Percentiles rank a stretch among this genome's conserved stretches.
Conservation (phyloP, 345 rosid species). For the Populus euphratica region DNA sequence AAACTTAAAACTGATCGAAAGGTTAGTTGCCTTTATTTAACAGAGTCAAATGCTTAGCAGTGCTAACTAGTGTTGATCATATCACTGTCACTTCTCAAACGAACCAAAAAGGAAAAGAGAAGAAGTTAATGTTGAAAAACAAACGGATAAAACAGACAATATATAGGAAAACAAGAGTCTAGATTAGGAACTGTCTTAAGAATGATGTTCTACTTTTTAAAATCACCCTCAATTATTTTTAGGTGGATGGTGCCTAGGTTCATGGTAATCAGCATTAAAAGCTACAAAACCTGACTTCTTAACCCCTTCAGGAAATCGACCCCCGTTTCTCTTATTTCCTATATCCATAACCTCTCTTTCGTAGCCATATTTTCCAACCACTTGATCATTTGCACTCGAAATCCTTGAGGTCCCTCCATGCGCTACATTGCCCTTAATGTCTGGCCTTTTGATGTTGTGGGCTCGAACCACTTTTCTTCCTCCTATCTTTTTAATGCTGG, state of each 20-base stretch:
- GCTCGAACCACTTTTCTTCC: constrained; percentile 11
- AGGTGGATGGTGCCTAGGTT: constrained; percentile 78
- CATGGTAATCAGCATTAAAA: constrained; percentile 65
- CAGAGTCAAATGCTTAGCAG: too few species aligned
- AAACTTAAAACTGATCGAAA: too few species aligned
- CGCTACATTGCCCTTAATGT: constrained; percentile 11
- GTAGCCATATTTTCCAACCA: neutral
- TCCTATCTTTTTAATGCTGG: neutral
- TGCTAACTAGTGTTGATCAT: too few species aligned
- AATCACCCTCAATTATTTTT: constrained; percentile 45
- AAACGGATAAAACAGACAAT: neutral
- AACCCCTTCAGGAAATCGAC: constrained; percentile 14
- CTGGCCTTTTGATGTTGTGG: neutral
- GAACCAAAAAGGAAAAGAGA: too few species aligned
- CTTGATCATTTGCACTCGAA: neutral
- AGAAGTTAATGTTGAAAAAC: neutral
- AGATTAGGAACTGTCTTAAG: neutral
- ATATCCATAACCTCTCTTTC: neutral
- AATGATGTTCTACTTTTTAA: neutral
- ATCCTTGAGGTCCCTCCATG: neutral
- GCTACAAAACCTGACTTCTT: constrained; percentile 54
- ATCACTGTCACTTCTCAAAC: too few species aligned
- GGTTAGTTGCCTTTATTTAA: too few species aligned
- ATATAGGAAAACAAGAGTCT: neutral
- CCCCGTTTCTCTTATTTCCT: constrained; percentile 1